Evolutionary conservation across 768 basidiomycete species (phyloP).

Genomic region (Russula brevipes): DNA sequence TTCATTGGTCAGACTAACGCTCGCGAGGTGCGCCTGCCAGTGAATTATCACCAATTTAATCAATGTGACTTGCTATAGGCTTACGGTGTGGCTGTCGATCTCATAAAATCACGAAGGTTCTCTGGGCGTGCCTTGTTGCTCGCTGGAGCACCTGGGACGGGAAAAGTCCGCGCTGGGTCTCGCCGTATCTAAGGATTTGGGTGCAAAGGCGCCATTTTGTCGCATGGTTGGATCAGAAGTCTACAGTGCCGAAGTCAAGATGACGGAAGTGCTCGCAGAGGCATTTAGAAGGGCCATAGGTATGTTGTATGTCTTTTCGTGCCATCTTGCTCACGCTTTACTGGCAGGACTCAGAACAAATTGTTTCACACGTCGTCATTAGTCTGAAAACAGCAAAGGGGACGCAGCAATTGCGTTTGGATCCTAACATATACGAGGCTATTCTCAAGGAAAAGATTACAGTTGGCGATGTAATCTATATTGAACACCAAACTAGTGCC

Average conservation of each 20-base stretch:
- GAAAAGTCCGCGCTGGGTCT: slow-evolving; percentile 95
- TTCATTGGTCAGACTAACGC: slow-evolving; percentile 90
- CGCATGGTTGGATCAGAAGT: slow-evolving; percentile 99
- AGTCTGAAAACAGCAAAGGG: slow-evolving; percentile 84
- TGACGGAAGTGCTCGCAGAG: slow-evolving; percentile 96
- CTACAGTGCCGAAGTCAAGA: slow-evolving; percentile 95
- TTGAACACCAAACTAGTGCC: slow-evolving; percentile 89
- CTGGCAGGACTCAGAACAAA: slow-evolving; percentile 87
- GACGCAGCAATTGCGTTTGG: slow-evolving; percentile 90
- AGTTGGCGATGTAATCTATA: slow-evolving; percentile 94
- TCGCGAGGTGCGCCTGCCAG: slow-evolving; percentile 62
- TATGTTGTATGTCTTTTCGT: slow-evolving; percentile 37
- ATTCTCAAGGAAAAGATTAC: slow-evolving; percentile 96
- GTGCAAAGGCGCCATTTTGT: slow-evolving; percentile 93
- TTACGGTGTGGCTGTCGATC: slow-evolving; percentile 84
- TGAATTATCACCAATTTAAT: background rate
- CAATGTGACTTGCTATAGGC: slow-evolving; percentile 46
- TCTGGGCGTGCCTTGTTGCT: slow-evolving; percentile 88
- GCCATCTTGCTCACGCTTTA: background rate
- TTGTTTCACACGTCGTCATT: slow-evolving; percentile 92
- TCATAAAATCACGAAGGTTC: slow-evolving; percentile 88
- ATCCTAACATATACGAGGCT: slow-evolving; percentile 94
- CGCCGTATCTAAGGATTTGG: slow-evolving; percentile 93
- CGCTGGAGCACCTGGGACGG: slow-evolving; percentile 94
- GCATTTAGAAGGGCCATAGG: slow-evolving; percentile 94